Conservation (phyloP, 192 early-diverging fungal species). For the Spinellus fusiger region DNA sequence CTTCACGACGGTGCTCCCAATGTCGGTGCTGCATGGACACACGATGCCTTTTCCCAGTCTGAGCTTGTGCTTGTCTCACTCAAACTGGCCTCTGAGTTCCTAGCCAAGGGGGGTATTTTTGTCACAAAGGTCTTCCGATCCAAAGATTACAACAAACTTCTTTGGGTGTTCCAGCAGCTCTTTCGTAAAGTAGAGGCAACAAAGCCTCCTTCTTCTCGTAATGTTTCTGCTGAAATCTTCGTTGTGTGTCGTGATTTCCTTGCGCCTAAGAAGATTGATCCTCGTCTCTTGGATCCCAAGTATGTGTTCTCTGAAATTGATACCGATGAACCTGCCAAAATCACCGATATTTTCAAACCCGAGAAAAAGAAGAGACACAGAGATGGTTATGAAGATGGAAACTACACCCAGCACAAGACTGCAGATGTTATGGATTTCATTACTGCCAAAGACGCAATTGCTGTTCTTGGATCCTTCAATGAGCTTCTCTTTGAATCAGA, state of each 20-base stretch:
- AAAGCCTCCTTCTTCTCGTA: constrained; percentile 95
- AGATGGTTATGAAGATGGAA: constrained; percentile 96
- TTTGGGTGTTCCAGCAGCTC: constrained; percentile 98
- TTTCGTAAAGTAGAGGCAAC: constrained; percentile 97
- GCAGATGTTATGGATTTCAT: constrained; percentile 78
- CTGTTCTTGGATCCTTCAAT: constrained; percentile 72
- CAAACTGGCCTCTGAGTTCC: constrained; percentile 91
- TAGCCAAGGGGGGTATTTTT: constrained; percentile 86
- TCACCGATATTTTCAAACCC: constrained; percentile 82
- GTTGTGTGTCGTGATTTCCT: constrained; percentile 92
- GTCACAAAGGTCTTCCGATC: constrained; percentile 98
- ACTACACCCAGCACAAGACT: constrained; percentile 81
- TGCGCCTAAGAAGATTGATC: constrained; percentile 94
- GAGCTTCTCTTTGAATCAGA: constrained; percentile 69
- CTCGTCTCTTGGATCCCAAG: constrained; percentile 86
- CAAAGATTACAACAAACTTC: constrained; percentile 98
- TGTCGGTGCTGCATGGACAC: constrained; percentile 91
- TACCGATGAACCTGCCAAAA: constrained; percentile 38
- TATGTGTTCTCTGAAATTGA: constrained; percentile 93
- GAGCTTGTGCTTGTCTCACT: constrained; percentile 89
- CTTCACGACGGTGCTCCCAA: constrained; percentile 99
- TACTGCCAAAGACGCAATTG: constrained; percentile 68
- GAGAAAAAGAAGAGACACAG: constrained; percentile 89
- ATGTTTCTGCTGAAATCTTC: constrained; percentile 99
- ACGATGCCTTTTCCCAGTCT: constrained; percentile 95